These are phyloP conservation scores for Chaetomium globosum DNA, from an alignment of 2,329 filamentous ascomycete genomes.

Conservation along the genomic window DNA sequence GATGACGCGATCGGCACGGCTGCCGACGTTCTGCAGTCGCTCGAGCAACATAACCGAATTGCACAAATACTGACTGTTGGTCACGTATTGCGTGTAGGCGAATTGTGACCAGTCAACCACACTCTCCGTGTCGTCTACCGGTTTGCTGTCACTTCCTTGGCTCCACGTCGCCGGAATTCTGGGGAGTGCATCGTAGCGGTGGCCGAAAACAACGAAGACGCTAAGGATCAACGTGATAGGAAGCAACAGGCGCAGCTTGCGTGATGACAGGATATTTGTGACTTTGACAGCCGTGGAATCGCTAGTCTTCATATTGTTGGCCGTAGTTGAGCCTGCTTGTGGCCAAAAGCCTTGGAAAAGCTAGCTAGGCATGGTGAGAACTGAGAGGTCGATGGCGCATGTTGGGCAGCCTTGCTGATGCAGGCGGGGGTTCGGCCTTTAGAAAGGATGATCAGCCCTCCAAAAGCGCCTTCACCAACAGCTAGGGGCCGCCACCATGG, in stretches of 20 bases:
- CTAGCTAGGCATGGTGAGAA: neutral
- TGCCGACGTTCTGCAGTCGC: neutral
- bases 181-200: slow-evolving; percentile 6
- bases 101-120: slow-evolving; percentile 24
- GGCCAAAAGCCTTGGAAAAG: neutral
- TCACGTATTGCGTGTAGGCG: slow-evolving; percentile 12
- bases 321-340: neutral
- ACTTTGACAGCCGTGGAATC: neutral
- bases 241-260: neutral
- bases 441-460: neutral
- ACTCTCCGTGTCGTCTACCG: slow-evolving; percentile 11
- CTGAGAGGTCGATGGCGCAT: neutral
- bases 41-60: slow-evolving; percentile 14
- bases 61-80: slow-evolving; percentile 8
- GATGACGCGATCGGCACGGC: neutral
- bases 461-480: neutral
- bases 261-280: neutral
- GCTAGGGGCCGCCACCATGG: neutral
- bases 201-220: neutral
- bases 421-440: neutral
- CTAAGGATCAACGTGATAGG: neutral
- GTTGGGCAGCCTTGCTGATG: neutral
- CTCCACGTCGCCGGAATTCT: neutral
- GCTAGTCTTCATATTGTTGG: neutral
- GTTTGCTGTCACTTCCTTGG: slow-evolving; percentile 13